A percentile compares a stretch with the other conserved stretches of the same genome.
phyloP scores from a whole-genome alignment of 371 early-diverging fungal species.

The Lichtheimia ornata region DNA sequence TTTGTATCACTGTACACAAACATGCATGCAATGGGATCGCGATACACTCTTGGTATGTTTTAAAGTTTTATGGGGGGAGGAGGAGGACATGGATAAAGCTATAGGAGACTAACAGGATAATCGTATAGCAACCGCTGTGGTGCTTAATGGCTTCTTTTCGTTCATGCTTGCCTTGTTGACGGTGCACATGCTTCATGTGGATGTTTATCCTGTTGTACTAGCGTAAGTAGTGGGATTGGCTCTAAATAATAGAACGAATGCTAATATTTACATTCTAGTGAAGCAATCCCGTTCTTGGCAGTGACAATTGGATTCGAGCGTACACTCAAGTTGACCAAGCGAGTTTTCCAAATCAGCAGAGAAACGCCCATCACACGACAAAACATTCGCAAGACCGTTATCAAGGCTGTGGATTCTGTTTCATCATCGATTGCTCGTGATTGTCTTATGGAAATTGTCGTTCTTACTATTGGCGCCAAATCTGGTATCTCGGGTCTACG shows the following conservation, averaged over 20 bases:
- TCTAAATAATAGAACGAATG: conserved; percentile 1
- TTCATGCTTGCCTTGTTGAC: conserved; percentile 78
- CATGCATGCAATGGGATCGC: conserved; percentile 87
- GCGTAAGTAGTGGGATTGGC: conserved; percentile 33
- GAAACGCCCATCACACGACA: conserved; percentile 34
- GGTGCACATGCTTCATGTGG: conserved; percentile 65
- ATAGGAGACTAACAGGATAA: not conserved
- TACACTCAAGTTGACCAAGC: conserved; percentile 79
- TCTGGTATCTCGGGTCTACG: conserved; percentile 78
- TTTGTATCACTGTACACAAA: conserved; percentile 81
- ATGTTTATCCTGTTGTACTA: conserved; percentile 76
- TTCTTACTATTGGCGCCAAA: conserved; percentile 77
- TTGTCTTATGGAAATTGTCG: conserved; percentile 81
- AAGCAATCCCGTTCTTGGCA: conserved; percentile 91
- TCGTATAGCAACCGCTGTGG: conserved; percentile 54
- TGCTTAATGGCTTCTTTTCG: conserved; percentile 75
- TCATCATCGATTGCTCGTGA: conserved; percentile 72
- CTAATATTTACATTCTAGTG: conserved; percentile 41
- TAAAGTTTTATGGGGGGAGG: not conserved
- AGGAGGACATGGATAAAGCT: no score
- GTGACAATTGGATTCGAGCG: conserved; percentile 94
- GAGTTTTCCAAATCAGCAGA: conserved; percentile 62
- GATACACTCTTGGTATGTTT: conserved; percentile 70
- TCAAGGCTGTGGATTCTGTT: conserved; percentile 70
- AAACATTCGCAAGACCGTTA: conserved; percentile 66